Conservation (phyloP, 2,329 filamentous ascomycete species). For the Aspergillus luchuensis region DNA sequence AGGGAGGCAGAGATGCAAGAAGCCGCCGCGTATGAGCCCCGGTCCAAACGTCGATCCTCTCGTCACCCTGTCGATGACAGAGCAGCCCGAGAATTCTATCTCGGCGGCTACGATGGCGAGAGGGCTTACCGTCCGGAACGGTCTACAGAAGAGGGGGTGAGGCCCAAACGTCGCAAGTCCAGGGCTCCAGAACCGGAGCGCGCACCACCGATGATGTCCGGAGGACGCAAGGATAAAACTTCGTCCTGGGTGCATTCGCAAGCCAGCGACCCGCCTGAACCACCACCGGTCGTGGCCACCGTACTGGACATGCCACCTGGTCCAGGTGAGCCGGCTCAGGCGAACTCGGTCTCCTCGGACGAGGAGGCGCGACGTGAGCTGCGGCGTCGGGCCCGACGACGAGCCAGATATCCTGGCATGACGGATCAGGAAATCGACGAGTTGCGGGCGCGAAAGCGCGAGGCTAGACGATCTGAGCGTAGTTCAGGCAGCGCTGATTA, state of each 20-base stretch:
- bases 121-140: constrained; percentile 35
- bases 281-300: constrained; percentile 49
- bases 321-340: constrained; percentile 30
- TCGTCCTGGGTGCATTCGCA: constrained; percentile 54
- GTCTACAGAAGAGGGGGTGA: constrained; percentile 34
- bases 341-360: constrained; percentile 45
- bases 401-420: constrained; percentile 43
- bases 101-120: constrained; percentile 32
- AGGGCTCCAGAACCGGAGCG: constrained; percentile 29
- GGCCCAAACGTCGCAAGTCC: constrained; percentile 40
- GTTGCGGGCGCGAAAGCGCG: constrained; percentile 35
- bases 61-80: constrained; percentile 31
- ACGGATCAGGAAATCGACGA: constrained; percentile 45
- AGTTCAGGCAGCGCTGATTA: constrained; percentile 46
- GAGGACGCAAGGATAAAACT: constrained; percentile 50
- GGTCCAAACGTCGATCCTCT: constrained; percentile 37
- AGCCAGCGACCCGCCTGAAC: constrained; percentile 50
- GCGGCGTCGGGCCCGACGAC: constrained; percentile 42
- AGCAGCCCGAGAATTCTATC: constrained; percentile 26
- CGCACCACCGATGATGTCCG: constrained; percentile 34
- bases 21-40: constrained; percentile 28
- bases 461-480: constrained; percentile 32
- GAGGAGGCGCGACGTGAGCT: constrained; percentile 44
- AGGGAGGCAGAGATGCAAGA: constrained; percentile 37
- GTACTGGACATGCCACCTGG: constrained; percentile 46